Base-by-base conservation (phyloP, 2,329 filamentous ascomycete genomes). In the Coniochaeta pulveracea region DNA sequence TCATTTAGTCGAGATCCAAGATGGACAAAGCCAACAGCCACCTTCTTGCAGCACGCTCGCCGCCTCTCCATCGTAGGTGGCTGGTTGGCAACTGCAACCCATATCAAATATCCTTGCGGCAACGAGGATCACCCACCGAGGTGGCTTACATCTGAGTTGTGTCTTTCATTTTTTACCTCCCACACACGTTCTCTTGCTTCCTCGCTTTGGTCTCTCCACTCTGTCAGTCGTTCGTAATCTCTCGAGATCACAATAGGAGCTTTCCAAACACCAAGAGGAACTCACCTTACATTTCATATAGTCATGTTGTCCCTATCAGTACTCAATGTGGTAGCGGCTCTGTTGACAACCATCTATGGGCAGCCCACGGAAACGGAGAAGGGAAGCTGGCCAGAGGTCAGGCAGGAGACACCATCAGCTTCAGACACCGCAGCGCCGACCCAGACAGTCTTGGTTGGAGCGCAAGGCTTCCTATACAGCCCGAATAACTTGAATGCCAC, bases 401-500 rank as follows among this genome's bases (percentile, higher is more conserved):
- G 21, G 21, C 21, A 23, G 21, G 21, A 8, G 21, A 23, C 21
- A 23, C 21, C 28, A 19, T 19, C 28, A 5, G 9, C 28, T 10
- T 15, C 27, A 19, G 11, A 10, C 7, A 10, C 17, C 4, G 10
- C 28, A 19, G 17, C 16, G 3, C 11, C 28, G 10, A 31, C 28
- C 15, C 28, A 31, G n/a, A 31, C 28, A 17, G 10, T 31, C n/a
- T 2, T 12, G 10, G 28, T 31, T 9, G 28, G 28, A 10, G 17
- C 28, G n/a, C n/a, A 22, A 14, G 49, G 48, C 8, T 49, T 50
- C 39, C 47, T 47, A 33, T 63, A 63, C 32, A 40, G 36, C 1
- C 63, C 63, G 1, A 45, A 53, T 32, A 35, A 48, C 30, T 34
- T 54, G 2, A 47, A 40, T 9, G 62, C 58, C 2, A 45, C 49